A percentile compares a stretch with the other conserved stretches of the same genome.
Conservation (phyloP, 805 yeast genomes). For the Starmerella ratchasimensis region DNA sequence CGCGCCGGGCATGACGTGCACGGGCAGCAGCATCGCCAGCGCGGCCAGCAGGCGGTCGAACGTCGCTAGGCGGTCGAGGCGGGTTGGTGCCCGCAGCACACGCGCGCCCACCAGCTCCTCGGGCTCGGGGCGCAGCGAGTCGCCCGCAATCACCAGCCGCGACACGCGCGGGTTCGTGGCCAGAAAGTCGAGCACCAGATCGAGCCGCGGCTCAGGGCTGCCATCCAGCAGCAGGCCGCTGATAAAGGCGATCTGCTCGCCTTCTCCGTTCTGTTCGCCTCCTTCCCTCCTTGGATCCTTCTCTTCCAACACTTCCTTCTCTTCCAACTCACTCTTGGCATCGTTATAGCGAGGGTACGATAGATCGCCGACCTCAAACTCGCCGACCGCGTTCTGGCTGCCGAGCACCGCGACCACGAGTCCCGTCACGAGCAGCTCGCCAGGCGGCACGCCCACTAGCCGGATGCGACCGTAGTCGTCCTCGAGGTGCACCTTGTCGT, state of each 20-base stretch:
- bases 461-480: slow-evolving; percentile 85
- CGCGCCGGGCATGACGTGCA: slow-evolving; percentile 72
- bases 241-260: slow-evolving; percentile 42
- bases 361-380: slow-evolving; percentile 71
- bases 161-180: slow-evolving; percentile 41
- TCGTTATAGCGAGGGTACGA: slow-evolving; percentile 39
- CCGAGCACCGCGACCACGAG: slow-evolving; percentile 78
- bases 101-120: slow-evolving; percentile 18
- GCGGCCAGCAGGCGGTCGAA: slow-evolving; percentile 49
- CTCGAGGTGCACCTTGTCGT: slow-evolving; percentile 60
- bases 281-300: no score
- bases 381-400: slow-evolving; percentile 68
- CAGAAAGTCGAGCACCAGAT: slow-evolving; percentile 53
- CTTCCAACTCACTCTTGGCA: background rate
- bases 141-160: slow-evolving; percentile 58
- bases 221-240: slow-evolving; percentile 59
- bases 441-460: slow-evolving; percentile 39
- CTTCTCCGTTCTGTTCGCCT: slow-evolving; percentile 10
- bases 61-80: slow-evolving; percentile 16
- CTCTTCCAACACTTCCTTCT: background rate
- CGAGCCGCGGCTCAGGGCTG: slow-evolving; percentile 20
- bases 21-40: slow-evolving; percentile 45
- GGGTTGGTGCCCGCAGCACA: slow-evolving; percentile 12
- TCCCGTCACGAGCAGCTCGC: slow-evolving; percentile 59
- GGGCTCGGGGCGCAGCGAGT: slow-evolving; percentile 35